Conservation (phyloP, 768 basidiomycete species). For the Gelatoporia subvermispora region DNA sequence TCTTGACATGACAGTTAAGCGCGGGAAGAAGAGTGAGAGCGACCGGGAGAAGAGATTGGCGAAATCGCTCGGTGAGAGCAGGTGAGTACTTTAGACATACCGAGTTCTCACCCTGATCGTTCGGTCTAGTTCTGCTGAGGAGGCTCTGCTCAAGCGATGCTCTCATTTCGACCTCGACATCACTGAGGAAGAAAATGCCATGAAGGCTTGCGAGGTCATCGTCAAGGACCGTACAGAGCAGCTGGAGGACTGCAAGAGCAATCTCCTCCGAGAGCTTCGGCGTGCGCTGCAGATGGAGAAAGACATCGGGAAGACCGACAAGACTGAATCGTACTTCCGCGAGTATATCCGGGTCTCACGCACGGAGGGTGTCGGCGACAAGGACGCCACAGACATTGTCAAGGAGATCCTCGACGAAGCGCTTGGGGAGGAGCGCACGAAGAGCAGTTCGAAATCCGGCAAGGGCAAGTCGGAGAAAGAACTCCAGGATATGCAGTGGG, state of each 20-base stretch:
- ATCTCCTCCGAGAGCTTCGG: slow-evolving; percentile 62
- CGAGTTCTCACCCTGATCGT: slow-evolving; percentile 6
- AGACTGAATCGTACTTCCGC: slow-evolving; percentile 66
- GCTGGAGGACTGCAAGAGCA: slow-evolving; percentile 70
- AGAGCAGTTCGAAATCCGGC: slow-evolving; percentile 11
- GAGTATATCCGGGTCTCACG: slow-evolving; percentile 70
- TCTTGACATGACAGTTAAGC: slow-evolving; percentile 74
- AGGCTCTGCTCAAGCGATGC: slow-evolving; percentile 91
- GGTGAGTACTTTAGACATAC: slow-evolving; percentile 36
- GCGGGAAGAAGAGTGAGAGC: slow-evolving; percentile 63
- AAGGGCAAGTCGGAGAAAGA: slow-evolving; percentile 53
- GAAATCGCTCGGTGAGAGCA: slow-evolving; percentile 82
- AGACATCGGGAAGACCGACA: slow-evolving; percentile 51
- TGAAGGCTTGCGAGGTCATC: slow-evolving; percentile 91
- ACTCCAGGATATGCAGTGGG: slow-evolving; percentile 47
- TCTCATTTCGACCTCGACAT: slow-evolving; percentile 90
- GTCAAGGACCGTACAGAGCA: slow-evolving; percentile 78
- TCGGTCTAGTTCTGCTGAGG: slow-evolving; percentile 68
- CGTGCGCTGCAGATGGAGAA: slow-evolving; percentile 67
- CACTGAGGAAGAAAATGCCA: slow-evolving; percentile 62
- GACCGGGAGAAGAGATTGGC: slow-evolving; percentile 88
- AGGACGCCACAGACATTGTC: slow-evolving; percentile 65
- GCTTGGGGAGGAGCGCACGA: slow-evolving; percentile 35
- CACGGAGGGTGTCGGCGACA: slow-evolving; percentile 71
- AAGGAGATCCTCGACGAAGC: slow-evolving; percentile 57